Percentiles rank a stretch among this genome's conserved stretches.
These are phyloP conservation scores for Bacterosira constricta DNA, from an alignment of 108 stramenopile genomes.

Conservation along the genomic window DNA sequence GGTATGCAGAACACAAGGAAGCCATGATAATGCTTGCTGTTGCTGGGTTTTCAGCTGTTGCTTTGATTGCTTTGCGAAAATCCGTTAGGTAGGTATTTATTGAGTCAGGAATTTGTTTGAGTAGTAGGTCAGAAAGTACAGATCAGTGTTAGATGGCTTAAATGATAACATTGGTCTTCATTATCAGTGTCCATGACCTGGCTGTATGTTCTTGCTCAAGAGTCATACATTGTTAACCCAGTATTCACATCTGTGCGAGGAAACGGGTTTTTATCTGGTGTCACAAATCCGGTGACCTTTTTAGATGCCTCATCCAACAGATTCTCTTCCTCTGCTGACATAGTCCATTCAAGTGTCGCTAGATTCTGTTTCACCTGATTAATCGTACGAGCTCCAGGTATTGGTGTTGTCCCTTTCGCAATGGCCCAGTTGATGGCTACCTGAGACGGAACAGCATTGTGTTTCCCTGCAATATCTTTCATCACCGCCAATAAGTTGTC, in stretches of 20 bases:
- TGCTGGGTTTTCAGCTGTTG: slow-evolving; percentile 32
- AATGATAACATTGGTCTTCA: too few species aligned
- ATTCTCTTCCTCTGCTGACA: slow-evolving; percentile 52
- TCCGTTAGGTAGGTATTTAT: slow-evolving; percentile 8
- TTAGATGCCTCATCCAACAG: slow-evolving; percentile 54
- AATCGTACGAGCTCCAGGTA: slow-evolving; percentile 69
- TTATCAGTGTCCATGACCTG: too few species aligned
- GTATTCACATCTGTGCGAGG: slow-evolving; percentile 62
- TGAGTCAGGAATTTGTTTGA: too few species aligned
- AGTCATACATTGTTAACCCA: slow-evolving; percentile 75
- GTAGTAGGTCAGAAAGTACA: too few species aligned
- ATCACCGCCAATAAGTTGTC: slow-evolving; percentile 46
- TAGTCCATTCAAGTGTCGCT: slow-evolving; percentile 57
- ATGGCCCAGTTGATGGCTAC: slow-evolving; percentile 76
- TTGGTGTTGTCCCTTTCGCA: slow-evolving; percentile 72
- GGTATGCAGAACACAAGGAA: slow-evolving; percentile 57
- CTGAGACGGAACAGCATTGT: slow-evolving; percentile 47
- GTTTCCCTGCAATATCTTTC: slow-evolving; percentile 46
- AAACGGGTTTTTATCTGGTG: slow-evolving; percentile 55
- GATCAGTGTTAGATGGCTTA: too few species aligned
- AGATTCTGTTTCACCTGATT: slow-evolving; percentile 63
- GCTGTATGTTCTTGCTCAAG: slow-evolving; percentile 31
- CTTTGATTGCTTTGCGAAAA: slow-evolving; percentile 11
- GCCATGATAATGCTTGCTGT: slow-evolving; percentile 47
- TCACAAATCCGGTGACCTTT: slow-evolving; percentile 49